phyloP scores from a whole-genome alignment of 495 filamentous ascomycete genomes.

The Lophiotrema nucula region DNA sequence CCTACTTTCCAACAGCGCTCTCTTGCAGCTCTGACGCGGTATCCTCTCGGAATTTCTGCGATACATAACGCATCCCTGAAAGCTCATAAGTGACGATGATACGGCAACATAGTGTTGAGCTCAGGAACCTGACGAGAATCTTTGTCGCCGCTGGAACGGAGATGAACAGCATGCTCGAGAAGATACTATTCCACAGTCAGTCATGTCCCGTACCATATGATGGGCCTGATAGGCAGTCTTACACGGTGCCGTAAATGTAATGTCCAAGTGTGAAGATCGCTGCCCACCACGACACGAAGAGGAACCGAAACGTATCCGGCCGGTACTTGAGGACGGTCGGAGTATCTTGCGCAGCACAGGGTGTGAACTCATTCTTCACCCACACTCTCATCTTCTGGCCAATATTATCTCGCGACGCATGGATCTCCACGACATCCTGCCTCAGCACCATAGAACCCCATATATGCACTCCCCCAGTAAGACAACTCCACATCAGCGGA shows the following conservation, averaged over 20 bases:
- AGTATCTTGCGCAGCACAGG: neutral
- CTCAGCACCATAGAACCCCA: neutral
- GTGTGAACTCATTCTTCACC: neutral
- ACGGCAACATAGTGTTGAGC: neutral
- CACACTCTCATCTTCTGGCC: neutral
- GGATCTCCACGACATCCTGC: neutral
- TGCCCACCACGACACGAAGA: neutral
- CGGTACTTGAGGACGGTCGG: neutral
- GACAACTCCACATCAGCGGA: neutral
- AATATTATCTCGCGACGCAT: neutral
- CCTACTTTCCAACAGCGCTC: too few relatives aligned
- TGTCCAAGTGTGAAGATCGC: neutral
- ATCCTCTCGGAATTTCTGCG: too few relatives aligned
- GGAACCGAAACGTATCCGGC: neutral
- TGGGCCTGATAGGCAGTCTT: neutral
- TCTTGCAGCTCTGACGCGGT: too few relatives aligned
- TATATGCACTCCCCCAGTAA: neutral
- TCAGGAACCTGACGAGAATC: neutral
- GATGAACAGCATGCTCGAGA: neutral
- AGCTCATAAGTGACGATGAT: neutral
- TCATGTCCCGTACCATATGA: neutral
- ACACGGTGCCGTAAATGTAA: slow-evolving; percentile 2
- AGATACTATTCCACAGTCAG: neutral
- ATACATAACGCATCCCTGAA: neutral
- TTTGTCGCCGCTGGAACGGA: neutral